Percentiles rank a stretch among this genome's conserved stretches.
Evolutionary conservation across 2,329 filamentous ascomycete genomes (phyloP).

Genomic region (Fusarium pseudograminearum): DNA sequence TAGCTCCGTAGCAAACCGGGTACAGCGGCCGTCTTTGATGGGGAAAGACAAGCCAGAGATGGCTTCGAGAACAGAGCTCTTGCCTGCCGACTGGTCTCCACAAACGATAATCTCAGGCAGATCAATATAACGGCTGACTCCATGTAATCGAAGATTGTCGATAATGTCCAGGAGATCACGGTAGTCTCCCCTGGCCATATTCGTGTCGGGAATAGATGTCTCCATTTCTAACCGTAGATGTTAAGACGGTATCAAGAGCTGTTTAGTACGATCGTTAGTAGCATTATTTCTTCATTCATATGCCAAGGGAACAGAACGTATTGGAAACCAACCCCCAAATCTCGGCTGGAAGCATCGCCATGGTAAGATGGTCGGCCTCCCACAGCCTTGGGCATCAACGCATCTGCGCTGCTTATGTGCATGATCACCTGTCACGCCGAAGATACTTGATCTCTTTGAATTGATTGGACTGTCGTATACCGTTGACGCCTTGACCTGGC

Average conservation of each 20-base stretch:
- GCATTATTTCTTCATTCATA: too few relatives aligned
- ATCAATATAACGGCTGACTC: constrained; percentile 53
- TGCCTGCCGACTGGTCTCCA: constrained; percentile 72
- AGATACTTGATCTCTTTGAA: too few relatives aligned
- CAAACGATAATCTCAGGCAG: constrained; percentile 65
- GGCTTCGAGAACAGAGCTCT: constrained; percentile 73
- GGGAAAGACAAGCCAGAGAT: constrained; percentile 72
- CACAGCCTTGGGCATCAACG: neutral
- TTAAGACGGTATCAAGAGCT: too few relatives aligned
- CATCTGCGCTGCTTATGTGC: neutral
- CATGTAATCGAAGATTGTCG: constrained; percentile 52
- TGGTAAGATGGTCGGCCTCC: constrained; percentile 2
- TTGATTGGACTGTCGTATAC: neutral
- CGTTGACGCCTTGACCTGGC: neutral
- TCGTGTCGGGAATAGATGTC: neutral
- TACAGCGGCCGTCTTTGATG: constrained; percentile 68
- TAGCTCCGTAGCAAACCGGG: constrained; percentile 71
- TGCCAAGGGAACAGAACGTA: too few relatives aligned
- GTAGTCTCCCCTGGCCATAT: neutral
- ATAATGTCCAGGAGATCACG: constrained; percentile 50
- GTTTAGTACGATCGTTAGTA: too few relatives aligned
- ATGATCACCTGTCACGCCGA: too few relatives aligned
- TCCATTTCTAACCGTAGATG: too few relatives aligned
- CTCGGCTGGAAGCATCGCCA: neutral
- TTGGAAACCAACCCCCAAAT: too few relatives aligned